These are phyloP conservation scores for Styphnolobium japonicum DNA, from an alignment of 306 rosid genomes.

Conservation along the genomic window DNA sequence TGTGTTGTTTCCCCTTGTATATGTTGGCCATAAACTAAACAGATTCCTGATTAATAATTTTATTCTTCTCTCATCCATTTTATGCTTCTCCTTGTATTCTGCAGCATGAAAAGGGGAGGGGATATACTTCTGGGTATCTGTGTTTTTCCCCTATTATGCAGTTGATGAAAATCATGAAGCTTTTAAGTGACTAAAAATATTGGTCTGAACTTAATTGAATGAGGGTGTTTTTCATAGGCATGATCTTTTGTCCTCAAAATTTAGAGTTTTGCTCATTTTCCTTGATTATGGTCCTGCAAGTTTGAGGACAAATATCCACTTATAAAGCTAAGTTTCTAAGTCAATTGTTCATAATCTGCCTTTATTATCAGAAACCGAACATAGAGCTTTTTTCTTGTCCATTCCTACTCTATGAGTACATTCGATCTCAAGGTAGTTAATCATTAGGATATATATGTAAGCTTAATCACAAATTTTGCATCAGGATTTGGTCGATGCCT, in stretches of 20 bases:
- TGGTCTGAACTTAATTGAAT: neutral
- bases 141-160: neutral
- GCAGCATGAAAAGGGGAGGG: neutral
- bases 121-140: neutral
- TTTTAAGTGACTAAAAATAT: neutral
- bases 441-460: constrained; percentile 1
- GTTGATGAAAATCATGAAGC: neutral
- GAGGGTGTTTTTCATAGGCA: neutral
- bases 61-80: too few relatives aligned
- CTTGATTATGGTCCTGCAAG: neutral
- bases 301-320: too few relatives aligned
- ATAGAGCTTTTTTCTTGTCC: neutral
- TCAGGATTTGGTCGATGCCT: constrained; percentile 74
- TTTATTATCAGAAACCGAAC: neutral
- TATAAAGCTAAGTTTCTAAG: neutral
- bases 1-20: neutral
- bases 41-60: too few relatives aligned
- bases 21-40: neutral
- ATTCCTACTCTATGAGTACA: neutral
- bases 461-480: constrained; percentile 20
- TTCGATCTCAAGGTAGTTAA: constrained; percentile 16
- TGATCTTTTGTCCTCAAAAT: neutral
- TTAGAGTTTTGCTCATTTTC: neutral
- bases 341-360: constrained; percentile 9
- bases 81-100: neutral